Percentiles rank a stretch among this genome's conserved stretches.
phyloP scores from a whole-genome alignment of 306 rosid species.

The Lathyrus sativus region DNA sequence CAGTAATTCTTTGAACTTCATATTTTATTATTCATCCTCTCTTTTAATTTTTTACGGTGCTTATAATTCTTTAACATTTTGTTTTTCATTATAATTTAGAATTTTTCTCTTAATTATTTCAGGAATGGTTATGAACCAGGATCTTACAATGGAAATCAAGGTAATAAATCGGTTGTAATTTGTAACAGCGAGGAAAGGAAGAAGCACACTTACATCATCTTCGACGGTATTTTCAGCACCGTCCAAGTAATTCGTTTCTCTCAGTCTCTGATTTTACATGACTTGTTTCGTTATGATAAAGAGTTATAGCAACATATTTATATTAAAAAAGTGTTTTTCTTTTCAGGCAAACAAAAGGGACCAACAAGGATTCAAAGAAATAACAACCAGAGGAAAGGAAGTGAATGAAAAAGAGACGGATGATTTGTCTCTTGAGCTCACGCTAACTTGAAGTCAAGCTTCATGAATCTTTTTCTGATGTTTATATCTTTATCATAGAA shows the following conservation, averaged over 20 bases:
- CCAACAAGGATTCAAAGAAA: neutral
- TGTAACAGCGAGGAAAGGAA: conserved; percentile 41
- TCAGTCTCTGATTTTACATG: no score
- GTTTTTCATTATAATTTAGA: neutral
- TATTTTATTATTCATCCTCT: neutral
- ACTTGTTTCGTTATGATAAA: no score
- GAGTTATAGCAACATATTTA: no score
- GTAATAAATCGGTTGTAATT: conserved; percentile 10
- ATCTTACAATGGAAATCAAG: conserved; percentile 31
- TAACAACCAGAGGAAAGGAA: neutral
- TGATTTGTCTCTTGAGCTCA: neutral
- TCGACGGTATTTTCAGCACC: conserved; percentile 49
- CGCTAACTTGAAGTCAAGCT: neutral
- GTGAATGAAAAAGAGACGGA: neutral
- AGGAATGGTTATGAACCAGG: conserved; percentile 51
- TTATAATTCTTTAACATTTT: neutral
- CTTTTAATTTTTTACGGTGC: no score
- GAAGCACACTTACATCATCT: conserved; percentile 55
- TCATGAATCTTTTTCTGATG: neutral
- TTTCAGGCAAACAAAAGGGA: neutral
- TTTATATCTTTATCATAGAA: conserved; percentile 24
- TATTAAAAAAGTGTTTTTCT: neutral
- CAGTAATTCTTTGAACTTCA: neutral
- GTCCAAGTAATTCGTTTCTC: neutral
- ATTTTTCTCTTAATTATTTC: conserved; percentile 9